Base-by-base conservation (phyloP, 371 early-diverging fungal genomes). In the Apophysomyces elegans region DNA sequence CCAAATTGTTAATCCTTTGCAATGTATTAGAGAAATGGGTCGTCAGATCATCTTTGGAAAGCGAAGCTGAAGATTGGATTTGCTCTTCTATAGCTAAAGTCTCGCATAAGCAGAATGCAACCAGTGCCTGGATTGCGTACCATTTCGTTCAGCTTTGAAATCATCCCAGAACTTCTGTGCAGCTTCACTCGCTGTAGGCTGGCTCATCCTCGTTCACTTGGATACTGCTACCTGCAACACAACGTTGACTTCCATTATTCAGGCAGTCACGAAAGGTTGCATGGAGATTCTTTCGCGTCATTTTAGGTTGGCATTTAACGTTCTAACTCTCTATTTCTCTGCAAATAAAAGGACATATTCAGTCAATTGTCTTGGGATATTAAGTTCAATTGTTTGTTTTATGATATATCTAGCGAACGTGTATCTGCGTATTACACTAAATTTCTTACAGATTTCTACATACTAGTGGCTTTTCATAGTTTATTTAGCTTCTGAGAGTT, bases 1-100 rank as follows among this genome's bases (percentile, higher is more conserved):
- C 86, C 7, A 90, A 79, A 2, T 66, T 64, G 18, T 79, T 80
- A 37, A 86, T 85, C 6, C 72, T 65, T 50, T 79, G 78, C 43
- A 84, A 59, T 5, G 82, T 68, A 7, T 14, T 54, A 14, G 77
- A 74, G 18, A 85, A 79, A 43, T 78, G 75, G 1, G 12, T 32
- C 7, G 78, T 60, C 11, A 84, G 62, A 7, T 73, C 60, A 11
- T 45, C 9, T 60, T 74, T 76, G 43, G 78, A 63, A 21, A 81
- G 43, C 13, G 59, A 37, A 12, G 57, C 26, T 6, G 81, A 65
- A 9, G 45, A 39, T 9, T 58, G 47, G 0, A 86, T 65, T 2
- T 67, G 58, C 47, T 65, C 60, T 37, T 84, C 78, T 38, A 86
- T 81, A 7, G 60, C 86, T 86, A 37, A 36, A 44, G 21, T 21